A percentile compares a stretch with the other conserved stretches of the same genome.
These are phyloP conservation scores for Biscutella laevigata DNA, from an alignment of 441 rosid genomes.

Conservation along the genomic window DNA sequence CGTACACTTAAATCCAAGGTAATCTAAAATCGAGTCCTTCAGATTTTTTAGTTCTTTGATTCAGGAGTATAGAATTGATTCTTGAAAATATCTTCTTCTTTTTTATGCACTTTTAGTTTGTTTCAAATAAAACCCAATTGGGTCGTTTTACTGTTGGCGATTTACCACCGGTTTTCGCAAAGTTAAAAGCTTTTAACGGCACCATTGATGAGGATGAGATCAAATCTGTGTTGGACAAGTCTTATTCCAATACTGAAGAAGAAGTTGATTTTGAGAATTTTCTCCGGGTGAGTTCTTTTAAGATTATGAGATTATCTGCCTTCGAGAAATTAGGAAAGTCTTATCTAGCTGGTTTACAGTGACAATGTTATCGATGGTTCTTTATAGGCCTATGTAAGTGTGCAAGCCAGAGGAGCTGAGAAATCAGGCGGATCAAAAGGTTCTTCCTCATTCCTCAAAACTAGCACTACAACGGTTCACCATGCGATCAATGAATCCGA, in stretches of 20 bases:
- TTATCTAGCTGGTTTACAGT: background rate
- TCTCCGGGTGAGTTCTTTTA: conserved; percentile 51
- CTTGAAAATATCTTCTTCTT: background rate
- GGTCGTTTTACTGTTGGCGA: conserved; percentile 53
- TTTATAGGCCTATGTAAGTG: conserved; percentile 59
- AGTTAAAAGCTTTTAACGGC: conserved; percentile 61
- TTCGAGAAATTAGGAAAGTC: no score
- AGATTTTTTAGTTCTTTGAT: background rate
- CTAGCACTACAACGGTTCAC: conserved; percentile 80
- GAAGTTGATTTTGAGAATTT: conserved; percentile 85
- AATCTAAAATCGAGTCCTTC: background rate
- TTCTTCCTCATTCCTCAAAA: conserved; percentile 72
- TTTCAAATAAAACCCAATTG: conserved; percentile 46
- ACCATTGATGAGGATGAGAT: conserved; percentile 57
- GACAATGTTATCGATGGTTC: conserved; percentile 14
- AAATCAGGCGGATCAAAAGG: conserved; percentile 50
- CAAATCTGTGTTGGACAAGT: conserved; percentile 46
- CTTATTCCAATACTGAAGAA: conserved; percentile 33
- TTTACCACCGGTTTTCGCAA: conserved; percentile 58
- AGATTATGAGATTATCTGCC: no score
- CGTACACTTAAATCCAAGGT: conserved; percentile 91
- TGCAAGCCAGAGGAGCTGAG: conserved; percentile 56
- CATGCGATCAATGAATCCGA: conserved; percentile 84
- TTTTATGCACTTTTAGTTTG: conserved; percentile 33
- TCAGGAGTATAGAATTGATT: background rate